Base-by-base conservation (phyloP, 78 protist species). In the Guillardia theta region DNA sequence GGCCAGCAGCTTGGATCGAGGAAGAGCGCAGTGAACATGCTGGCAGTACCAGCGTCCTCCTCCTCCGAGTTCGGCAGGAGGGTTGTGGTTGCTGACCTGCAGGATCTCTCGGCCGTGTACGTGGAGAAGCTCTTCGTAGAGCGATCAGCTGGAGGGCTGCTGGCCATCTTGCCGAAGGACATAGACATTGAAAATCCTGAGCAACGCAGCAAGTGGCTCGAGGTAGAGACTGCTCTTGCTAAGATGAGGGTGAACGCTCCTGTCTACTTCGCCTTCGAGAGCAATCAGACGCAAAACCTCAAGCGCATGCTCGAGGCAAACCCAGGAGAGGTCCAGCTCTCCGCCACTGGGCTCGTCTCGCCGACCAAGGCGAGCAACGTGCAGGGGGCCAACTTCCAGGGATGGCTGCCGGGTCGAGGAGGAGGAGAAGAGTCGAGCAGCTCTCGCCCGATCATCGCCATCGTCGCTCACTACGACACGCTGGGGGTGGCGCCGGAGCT, bases 191-290 rank as follows among this genome's bases (percentile, higher is more conserved):
- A 10, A 22, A 24, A 37, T 4, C 3, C 41, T 43, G 27, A 24
- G 44, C 4, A 43, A 70, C 33, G 44, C 87, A 9, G 70, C 27
- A 36, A 70, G 83, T 78, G 90, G 50, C 90, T 46, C 36, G 46
- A 70, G 83, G 90, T 78, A 22, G 92, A 87, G 62, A 0, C 44
- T 27, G 10, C 19, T 18, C 62, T 87, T 8, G 24, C 47, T 50
- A 87, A 45, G 27, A 10, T 33, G 64, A 43, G 30, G 53, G 10
- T 87, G 27, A 12, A 12, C 27, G 53, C 47, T 30, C 92, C 92
- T 44, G 62, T 87, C 92, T 87, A 87, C 92, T 87, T 87, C 30
- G 24, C 92, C 0, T 87, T 87, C 64, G 92, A 87, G n/a, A 62
- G 62, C 19, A 43, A 46, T n/a, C 30, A 47, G 5, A 21, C 62